These are phyloP conservation scores for Fallopia convolvulus DNA, from an alignment of 148 eudicot species.

Conservation along the genomic window DNA sequence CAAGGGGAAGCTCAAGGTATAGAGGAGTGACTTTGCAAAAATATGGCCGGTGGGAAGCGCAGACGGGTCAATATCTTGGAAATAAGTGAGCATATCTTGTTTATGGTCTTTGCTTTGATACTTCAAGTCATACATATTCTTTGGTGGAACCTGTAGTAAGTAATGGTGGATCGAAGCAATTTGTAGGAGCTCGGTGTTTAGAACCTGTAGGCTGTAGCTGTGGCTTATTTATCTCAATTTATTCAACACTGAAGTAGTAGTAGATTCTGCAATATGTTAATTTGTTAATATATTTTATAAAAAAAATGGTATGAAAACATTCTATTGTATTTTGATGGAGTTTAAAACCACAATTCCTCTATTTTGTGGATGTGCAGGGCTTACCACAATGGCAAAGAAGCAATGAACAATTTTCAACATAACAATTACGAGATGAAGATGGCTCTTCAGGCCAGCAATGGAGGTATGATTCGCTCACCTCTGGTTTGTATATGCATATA, in stretches of 20 bases:
- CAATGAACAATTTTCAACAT: not conserved
- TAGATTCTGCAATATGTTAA: not conserved
- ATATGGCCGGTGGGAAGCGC: slow-evolving; percentile 5
- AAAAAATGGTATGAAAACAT: not conserved
- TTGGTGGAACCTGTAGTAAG: too few relatives aligned
- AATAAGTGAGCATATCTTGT: not conserved
- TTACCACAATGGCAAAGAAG: slow-evolving; percentile 3
- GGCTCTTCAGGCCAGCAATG: not conserved
- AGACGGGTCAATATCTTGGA: slow-evolving; percentile 4
- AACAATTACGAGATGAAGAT: slow-evolving; percentile 7
- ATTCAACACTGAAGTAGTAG: not conserved
- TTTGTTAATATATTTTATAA: not conserved
- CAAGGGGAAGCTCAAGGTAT: slow-evolving; percentile 12
- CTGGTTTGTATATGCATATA: not conserved
- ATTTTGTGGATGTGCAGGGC: not conserved
- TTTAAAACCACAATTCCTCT: not conserved
- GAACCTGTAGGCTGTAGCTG: not conserved
- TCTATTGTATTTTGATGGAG: not conserved
- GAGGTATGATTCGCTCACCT: not conserved
- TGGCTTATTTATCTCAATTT: not conserved
- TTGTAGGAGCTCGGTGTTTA: not conserved
- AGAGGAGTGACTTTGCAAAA: slow-evolving; percentile 6
- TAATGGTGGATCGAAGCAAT: too few relatives aligned
- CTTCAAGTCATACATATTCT: not conserved
- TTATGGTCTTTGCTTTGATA: not conserved